Evolutionary conservation across 2,329 filamentous ascomycete genomes (phyloP), one percentile per base, ranked within the genome.

Genomic region (Trichocomaceae sp.): DNA sequence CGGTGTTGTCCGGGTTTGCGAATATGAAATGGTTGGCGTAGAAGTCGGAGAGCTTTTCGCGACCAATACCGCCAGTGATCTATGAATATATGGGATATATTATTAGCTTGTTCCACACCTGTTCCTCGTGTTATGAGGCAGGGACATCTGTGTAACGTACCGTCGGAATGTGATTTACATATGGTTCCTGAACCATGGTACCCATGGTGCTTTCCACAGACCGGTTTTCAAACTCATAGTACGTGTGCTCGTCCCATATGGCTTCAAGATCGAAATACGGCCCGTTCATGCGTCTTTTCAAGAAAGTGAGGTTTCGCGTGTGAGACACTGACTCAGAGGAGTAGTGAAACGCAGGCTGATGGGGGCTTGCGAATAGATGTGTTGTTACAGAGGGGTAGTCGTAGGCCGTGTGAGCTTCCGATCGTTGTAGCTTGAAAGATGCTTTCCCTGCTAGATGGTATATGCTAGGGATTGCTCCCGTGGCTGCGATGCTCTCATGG

Each of bases 141-240:
- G 19, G 33, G 41, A 7, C 7, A 26, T 7, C 23, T 29, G 10
- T 29, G 26, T n/a, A 4, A 62, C 78, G 74, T 62, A 84, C 77
- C 0, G 86, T 89, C 0, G 86, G 84, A 1, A 90, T 76, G 64
- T 90, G 85, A 64, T 90, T 90, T 1, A 91, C 87, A 63, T 90
- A 90, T 1, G 87, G 87, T 66, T 89, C 83, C 47, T 84, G 77
- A 1, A 90, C 86, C 87, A 91, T 90, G 0, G 87, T 90, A n/a
- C 77, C 77, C 87, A 91, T 90, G 0, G 87, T 91, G 59, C 83
- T 80, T 58, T 83, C 82, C 0, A 89, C 86, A 2, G 81, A 82
- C 10, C 86, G 78, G 54, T 84, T 81, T 1, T 69, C 81, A 65
- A 91, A 91, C 65, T 90, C 86, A 61, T 80, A 86, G 44, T 78